phyloP scores from a whole-genome alignment of 2,329 filamentous ascomycete genomes.

The Lasiodiplodia theobromae region DNA sequence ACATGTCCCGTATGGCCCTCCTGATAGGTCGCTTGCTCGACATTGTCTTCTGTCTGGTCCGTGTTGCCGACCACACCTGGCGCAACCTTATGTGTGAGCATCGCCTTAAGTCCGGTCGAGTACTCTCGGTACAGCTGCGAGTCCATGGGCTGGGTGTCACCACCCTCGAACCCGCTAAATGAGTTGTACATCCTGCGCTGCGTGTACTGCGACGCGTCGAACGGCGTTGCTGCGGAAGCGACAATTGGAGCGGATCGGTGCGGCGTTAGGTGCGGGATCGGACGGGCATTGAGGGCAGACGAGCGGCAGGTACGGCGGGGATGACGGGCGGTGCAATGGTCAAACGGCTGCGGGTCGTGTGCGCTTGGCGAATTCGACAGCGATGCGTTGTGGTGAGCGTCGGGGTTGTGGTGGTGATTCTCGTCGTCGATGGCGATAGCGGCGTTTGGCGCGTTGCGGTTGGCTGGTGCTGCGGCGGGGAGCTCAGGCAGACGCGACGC shows the following conservation, averaged over 20 bases:
- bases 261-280: constrained; percentile 23
- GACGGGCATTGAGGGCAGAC: constrained; percentile 20
- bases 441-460: background rate
- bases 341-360: background rate
- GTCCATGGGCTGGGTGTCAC: constrained; percentile 56
- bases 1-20: constrained; percentile 43
- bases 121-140: constrained; percentile 55
- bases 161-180: constrained; percentile 49
- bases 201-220: constrained; percentile 3
- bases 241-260: constrained; percentile 15
- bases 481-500: constrained; percentile 25
- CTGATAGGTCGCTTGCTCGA: background rate
- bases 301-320: background rate
- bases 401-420: background rate
- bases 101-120: background rate
- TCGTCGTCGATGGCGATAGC: constrained; percentile 3
- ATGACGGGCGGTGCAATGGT: background rate
- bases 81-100: background rate
- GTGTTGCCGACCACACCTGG: background rate
- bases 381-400: background rate
- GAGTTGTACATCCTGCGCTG: constrained; percentile 43
- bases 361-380: background rate
- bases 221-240: background rate
- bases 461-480: background rate
- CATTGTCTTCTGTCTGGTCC: background rate